Conservation (phyloP, 192 early-diverging fungal species). For the Backusella circina region DNA sequence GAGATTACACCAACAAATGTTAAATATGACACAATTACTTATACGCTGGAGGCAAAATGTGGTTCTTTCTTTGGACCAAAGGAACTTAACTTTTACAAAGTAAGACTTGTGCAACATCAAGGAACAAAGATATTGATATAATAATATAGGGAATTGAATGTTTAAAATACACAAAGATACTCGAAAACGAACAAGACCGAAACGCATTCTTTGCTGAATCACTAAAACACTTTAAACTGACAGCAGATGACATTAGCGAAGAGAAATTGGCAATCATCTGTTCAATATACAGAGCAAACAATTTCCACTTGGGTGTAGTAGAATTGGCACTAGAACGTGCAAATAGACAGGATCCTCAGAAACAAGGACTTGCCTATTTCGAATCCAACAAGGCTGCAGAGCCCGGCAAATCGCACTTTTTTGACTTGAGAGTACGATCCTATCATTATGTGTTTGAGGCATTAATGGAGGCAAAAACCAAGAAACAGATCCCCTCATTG, state of each 20-base stretch:
- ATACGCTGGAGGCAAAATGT: slow-evolving; percentile 7
- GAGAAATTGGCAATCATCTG: slow-evolving; percentile 12
- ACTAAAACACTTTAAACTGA: slow-evolving; percentile 14
- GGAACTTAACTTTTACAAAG: slow-evolving; percentile 29
- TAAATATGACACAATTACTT: slow-evolving; percentile 8
- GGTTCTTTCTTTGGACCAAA: slow-evolving; percentile 10
- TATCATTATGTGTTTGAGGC: neutral
- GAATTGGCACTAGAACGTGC: slow-evolving; percentile 28
- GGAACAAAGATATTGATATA: neutral
- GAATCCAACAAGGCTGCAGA: neutral
- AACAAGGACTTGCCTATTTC: slow-evolving; percentile 7
- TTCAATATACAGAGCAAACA: slow-evolving; percentile 7
- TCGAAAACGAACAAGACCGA: slow-evolving; percentile 9
- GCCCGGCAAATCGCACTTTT: neutral
- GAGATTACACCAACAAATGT: neutral
- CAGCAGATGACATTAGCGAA: slow-evolving; percentile 12
- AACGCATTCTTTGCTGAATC: slow-evolving; percentile 5
- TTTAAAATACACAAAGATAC: slow-evolving; percentile 4
- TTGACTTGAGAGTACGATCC: slow-evolving; percentile 1
- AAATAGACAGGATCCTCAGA: slow-evolving; percentile 16
- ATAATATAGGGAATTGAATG: slow-evolving; percentile 17
- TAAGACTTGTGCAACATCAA: neutral
- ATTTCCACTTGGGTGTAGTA: slow-evolving; percentile 18
- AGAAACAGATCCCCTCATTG: neutral
- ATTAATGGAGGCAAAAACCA: neutral